Evolutionary conservation across 257 asterid species (phyloP).

Genomic region (Nicotiana noctiflora): DNA sequence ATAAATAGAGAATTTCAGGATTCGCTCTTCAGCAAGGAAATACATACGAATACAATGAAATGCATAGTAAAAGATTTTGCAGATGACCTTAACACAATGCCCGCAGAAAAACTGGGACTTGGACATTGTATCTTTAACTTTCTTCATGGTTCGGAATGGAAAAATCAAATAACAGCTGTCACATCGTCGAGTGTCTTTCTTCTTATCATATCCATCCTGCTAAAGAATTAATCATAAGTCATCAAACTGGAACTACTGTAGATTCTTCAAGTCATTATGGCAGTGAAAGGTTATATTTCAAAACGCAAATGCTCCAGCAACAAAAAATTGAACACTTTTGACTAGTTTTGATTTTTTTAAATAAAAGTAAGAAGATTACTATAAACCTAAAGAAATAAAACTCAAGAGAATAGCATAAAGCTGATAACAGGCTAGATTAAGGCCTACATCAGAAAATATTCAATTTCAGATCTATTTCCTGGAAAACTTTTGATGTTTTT

Average conservation of each 20-base stretch:
- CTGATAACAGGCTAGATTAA: not conserved
- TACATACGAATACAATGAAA: constrained; percentile 1
- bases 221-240: constrained; percentile 8
- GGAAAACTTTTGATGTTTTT: not conserved
- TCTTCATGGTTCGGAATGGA: constrained; percentile 65
- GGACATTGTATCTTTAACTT: constrained; percentile 34
- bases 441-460: not conserved
- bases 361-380: not conserved
- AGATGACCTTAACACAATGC: constrained; percentile 71
- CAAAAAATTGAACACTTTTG: not conserved
- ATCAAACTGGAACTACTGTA: not conserved
- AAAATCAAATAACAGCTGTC: constrained; percentile 63
- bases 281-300: not conserved
- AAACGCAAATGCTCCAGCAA: not conserved
- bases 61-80: constrained; percentile 10
- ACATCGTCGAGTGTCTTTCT: constrained; percentile 53
- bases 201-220: constrained; percentile 44
- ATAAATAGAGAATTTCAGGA: not conserved
- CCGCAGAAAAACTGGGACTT: constrained; percentile 53
- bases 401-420: not conserved
- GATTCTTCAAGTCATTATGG: constrained; percentile 3
- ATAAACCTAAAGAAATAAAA: not conserved
- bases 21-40: not conserved
- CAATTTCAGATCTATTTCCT: constrained; percentile 2
- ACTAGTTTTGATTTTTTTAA: not conserved